phyloP scores from a whole-genome alignment of 2,329 filamentous ascomycete species.

The Didymella segeticola region DNA sequence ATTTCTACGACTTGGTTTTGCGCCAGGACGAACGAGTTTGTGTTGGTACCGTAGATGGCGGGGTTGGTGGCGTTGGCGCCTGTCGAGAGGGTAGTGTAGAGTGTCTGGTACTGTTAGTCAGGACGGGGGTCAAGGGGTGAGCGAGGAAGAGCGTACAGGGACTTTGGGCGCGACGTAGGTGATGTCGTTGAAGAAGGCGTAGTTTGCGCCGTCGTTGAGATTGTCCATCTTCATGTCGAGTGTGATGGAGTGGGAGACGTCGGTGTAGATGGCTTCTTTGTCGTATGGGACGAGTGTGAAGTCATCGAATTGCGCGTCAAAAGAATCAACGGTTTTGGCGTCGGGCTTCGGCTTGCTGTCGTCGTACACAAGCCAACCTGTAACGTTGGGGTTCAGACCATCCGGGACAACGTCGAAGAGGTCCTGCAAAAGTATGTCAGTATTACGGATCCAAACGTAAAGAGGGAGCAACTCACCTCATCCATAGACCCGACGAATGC shows the following conservation, averaged over 20 bases:
- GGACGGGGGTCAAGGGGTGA: no score
- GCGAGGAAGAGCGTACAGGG: no score
- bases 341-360: slow-evolving; percentile 53
- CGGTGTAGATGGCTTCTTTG: slow-evolving; percentile 63
- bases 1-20: slow-evolving; percentile 74
- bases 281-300: slow-evolving; percentile 74
- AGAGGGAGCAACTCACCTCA: slow-evolving; percentile 34
- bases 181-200: slow-evolving; percentile 72
- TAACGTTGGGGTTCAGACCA: slow-evolving; percentile 70
- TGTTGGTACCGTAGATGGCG: slow-evolving; percentile 59
- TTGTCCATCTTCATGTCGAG: slow-evolving; percentile 69
- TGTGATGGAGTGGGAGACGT: slow-evolving; percentile 68
- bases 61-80: slow-evolving; percentile 56
- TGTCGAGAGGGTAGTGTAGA: slow-evolving; percentile 76
- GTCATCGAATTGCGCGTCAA: slow-evolving; percentile 73
- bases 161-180: slow-evolving; percentile 79
- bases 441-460: not conserved
- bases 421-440: slow-evolving; percentile 37
- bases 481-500: slow-evolving; percentile 65
- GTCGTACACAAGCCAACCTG: slow-evolving; percentile 64
- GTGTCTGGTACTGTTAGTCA: no score
- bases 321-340: slow-evolving; percentile 64
- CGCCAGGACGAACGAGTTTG: slow-evolving; percentile 68
- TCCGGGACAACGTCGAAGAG: slow-evolving; percentile 72
- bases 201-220: slow-evolving; percentile 70